Base-by-base conservation (phyloP, 164 flowering plant genomes). In the Tetrastigma voinierianum region DNA sequence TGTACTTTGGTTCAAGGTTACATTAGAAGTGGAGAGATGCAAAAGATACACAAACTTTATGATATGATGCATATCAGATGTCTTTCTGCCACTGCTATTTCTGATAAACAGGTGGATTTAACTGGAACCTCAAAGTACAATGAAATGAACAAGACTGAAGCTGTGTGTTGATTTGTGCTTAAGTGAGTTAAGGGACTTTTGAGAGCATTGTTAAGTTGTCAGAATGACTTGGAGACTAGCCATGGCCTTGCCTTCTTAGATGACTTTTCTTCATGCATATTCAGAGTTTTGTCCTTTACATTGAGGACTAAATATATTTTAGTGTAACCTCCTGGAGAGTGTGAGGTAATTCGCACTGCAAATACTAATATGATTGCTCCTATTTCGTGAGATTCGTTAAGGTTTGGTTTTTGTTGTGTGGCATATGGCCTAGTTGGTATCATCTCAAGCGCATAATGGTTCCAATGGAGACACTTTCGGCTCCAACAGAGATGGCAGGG, bases 161-260 rank as follows among this genome's bases (percentile, higher is more conserved):
- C 76, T 59, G 72, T 67, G 11, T 32, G 71, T 61, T 76, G 68
- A 81, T 71, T 20, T 47, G 45, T 21, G 32, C n/a, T 16, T 32
- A 17, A 18, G 65, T 51, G 40, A 49, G 54, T 12, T 9, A 4
- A 16, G 45, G 19, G 11, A 19, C 11, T 14, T 20, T 14, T 55
- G 19, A 10, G 20, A 17, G 51, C 23, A 12, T 46, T 9, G n/a
- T 32, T 40, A 14, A 20, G 61, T 25, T 49, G 47, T 49, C 21
- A 48, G 24, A 54, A 24, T 46, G n/a, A 17, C 17, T 12, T 24
- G 11, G 23, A 46, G 4, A 4, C 23, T 25, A 9, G 32, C 56
- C 46, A 8, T 19, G 18, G 53, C 32, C 66, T 16, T 16, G 19
- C 10, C 62, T 32, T 32, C 40, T 32, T 32, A 7, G 6, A 32